Evolutionary conservation across 2,329 filamentous ascomycete species (phyloP), one percentile per base, ranked within the genome.

Genomic region (Curvularia sp.): DNA sequence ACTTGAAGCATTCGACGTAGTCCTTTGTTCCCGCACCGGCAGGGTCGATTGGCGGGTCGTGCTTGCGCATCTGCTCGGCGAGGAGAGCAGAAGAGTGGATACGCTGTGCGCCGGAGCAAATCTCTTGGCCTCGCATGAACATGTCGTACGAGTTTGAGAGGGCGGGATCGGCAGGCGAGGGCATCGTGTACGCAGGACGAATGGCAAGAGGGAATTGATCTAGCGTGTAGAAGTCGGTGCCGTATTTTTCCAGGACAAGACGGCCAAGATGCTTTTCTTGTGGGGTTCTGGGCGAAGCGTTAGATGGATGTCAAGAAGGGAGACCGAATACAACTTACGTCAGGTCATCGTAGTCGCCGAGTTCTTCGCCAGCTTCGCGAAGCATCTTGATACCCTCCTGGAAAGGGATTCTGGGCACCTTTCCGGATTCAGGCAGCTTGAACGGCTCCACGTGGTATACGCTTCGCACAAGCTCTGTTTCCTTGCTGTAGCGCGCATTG

Each of bases 151-250:
- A 86, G 79, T 89, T 88, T 42, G 83, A 80, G 68, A 81, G 81
- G 78, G 82, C 67, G 6, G 79, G 70, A 65, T 79, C 73, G 36
- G 63, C 38, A 38, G 80, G 77, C 32, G 74, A 90, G 53, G 91
- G 87, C 81, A 94, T 92, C 61, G 94, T 93, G 80, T 97, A 98
- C 80, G 97, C 97, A 5, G 94, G 94, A 28, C 95, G 87, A 19
- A 95, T 91, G 36, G 84, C 83, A 77, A 95, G 88, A 43, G 95
- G 95, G 84, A 97, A 99, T 80, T 98, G 95, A 83, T 98, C 94
- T 62, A 99, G 86, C 21, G 96, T 89, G 81, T 97, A 98, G 81
- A 98, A 98, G 81, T 99, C 95, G 59, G 93, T 95, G 75, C 90
- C 86, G 84, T 90, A 97, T 80, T 97, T 97, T 70, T 91, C 85